These are phyloP conservation scores for Saururus chinensis DNA, from an alignment of 164 flowering plant species.

Conservation along the genomic window DNA sequence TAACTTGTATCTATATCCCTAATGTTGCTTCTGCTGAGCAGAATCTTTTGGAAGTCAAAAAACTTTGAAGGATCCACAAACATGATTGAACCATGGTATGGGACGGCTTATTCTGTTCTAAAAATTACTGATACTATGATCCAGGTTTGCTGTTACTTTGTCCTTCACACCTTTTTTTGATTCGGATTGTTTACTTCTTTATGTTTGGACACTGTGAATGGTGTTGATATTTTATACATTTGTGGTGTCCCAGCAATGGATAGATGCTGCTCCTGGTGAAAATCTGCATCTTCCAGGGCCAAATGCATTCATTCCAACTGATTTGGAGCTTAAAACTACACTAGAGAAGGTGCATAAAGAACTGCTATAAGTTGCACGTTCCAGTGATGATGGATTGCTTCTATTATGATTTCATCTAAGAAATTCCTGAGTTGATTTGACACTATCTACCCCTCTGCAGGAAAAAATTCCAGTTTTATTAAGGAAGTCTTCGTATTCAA, in stretches of 20 bases:
- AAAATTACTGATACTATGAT: conserved; percentile 35
- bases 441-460: conserved; percentile 20
- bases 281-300: conserved; percentile 63
- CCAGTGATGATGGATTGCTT: too few species aligned
- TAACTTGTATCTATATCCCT: neutral
- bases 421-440: neutral
- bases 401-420: too few species aligned
- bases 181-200: neutral
- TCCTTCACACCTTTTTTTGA: too few species aligned
- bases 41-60: conserved; percentile 94
- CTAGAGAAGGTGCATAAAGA: conserved; percentile 36
- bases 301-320: conserved; percentile 83
- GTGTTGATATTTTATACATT: neutral
- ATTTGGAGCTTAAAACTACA: conserved; percentile 53
- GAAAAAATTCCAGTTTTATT: conserved; percentile 49
- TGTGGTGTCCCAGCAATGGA: conserved; percentile 31
- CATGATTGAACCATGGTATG: conserved; percentile 93
- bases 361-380: neutral
- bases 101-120: conserved; percentile 69
- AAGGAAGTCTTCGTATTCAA: conserved; percentile 59
- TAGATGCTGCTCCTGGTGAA: conserved; percentile 51
- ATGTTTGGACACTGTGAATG: neutral
- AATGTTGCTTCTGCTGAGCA: conserved; percentile 18
- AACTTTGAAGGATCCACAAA: conserved; percentile 75
- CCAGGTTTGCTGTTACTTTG: conserved; percentile 39